phyloP scores from a whole-genome alignment of 2,329 filamentous ascomycete species.

The Thelonectria blattea region DNA sequence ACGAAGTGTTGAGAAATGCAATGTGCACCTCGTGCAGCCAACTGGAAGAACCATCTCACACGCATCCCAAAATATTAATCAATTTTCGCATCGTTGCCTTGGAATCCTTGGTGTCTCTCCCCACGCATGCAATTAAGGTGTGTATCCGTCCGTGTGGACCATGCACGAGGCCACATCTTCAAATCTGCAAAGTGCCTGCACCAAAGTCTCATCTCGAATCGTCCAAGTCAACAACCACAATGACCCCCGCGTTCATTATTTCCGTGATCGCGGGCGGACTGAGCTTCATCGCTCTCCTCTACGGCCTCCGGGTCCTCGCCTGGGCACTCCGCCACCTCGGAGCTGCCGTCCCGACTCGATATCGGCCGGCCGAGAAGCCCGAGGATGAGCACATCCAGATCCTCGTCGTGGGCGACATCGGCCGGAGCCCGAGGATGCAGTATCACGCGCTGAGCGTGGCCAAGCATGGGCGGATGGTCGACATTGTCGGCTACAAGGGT shows the following conservation, averaged over 20 bases:
- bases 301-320: slow-evolving; percentile 27
- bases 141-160: slow-evolving; percentile 10
- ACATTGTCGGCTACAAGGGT: slow-evolving; percentile 90
- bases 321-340: slow-evolving; percentile 35
- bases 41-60: background rate
- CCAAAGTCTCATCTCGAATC: slow-evolving; percentile 7
- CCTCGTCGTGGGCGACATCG: slow-evolving; percentile 92
- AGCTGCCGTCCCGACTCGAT: slow-evolving; percentile 43
- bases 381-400: slow-evolving; percentile 69
- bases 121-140: slow-evolving; percentile 5
- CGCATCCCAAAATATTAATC: too few species aligned
- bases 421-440: slow-evolving; percentile 95
- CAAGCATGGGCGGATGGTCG: slow-evolving; percentile 78
- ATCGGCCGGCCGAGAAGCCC: slow-evolving; percentile 43
- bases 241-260: slow-evolving; percentile 41
- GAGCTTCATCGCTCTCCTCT: slow-evolving; percentile 41
- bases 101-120: background rate
- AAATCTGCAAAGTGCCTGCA: slow-evolving; percentile 12
- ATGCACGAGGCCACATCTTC: slow-evolving; percentile 16
- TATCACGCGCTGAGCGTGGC: slow-evolving; percentile 95
- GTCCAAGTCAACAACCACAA: slow-evolving; percentile 22
- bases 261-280: slow-evolving; percentile 45
- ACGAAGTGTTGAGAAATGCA: too few species aligned
- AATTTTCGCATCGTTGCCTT: background rate
- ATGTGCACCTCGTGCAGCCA: background rate